Evolutionary conservation across 2,329 filamentous ascomycete genomes (phyloP), one percentile per base, ranked within the genome.

Genomic region (Curvularia verruculosa): DNA sequence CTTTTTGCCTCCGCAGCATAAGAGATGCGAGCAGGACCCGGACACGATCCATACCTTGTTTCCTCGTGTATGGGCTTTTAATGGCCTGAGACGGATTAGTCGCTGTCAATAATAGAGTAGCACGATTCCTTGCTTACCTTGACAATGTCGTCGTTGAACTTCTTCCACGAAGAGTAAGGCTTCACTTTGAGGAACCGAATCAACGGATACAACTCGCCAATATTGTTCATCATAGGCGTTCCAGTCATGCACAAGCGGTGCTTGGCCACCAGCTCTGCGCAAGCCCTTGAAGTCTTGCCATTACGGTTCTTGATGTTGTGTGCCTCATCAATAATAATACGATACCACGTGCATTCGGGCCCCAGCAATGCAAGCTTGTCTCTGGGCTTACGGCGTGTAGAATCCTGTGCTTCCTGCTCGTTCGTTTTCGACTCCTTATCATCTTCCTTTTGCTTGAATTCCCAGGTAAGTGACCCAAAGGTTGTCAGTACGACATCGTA

Each of bases 171-270:
- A 65, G 84, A 85, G 74, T 95, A 96, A 2, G 91, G 92, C 58
- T 83, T 83, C 69, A 96, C 93, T 2, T 83, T 82, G 15, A 96
- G 81, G 70, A 96, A 97, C 2, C 85, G 84, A 43, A 96, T 81
- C 19, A 96, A 78, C 0, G 91, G 90, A 68, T 85, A 92, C 3
- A 96, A 80, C 67, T 97, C 93, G 23, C 85, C 81, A 2, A 94
- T 86, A 12, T 83, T 86, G 66, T 96, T 96, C 89, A 95, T 95
- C 89, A 94, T 92, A 5, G 91, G 91, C 0, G 91, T 95, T 24
- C 91, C 91, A 3, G 88, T 91, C 74, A 94, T 84, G 69, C 89
- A 92, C 79, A 90, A 87, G 46, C 90, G 83, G 69, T 89, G 85
- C 34, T 78, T 80, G 13, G 89, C 80, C 58, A 83, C 77, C 15